These are phyloP conservation scores for Trametes cingulata DNA, from an alignment of 768 basidiomycete species.

Conservation along the genomic window DNA sequence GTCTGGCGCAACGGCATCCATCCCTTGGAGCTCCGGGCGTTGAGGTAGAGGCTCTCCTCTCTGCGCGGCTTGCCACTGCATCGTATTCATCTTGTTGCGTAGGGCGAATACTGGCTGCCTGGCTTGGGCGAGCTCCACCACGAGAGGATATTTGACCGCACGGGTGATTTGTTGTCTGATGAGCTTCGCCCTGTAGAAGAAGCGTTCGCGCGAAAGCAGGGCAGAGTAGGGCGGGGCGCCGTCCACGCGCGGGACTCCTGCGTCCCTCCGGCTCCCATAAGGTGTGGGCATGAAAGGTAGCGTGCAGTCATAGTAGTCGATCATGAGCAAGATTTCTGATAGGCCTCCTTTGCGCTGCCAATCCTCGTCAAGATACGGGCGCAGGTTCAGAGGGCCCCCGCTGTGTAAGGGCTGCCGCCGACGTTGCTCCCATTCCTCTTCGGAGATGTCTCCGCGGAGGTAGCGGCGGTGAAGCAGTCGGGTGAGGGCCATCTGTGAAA, in stretches of 20 bases:
- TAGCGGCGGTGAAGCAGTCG: conserved; percentile 51
- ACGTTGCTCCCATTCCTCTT: conserved; percentile 55
- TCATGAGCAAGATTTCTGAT: conserved; percentile 43
- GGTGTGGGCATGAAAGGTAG: conserved; percentile 50
- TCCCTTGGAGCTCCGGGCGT: background rate
- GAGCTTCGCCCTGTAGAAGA: conserved; percentile 44
- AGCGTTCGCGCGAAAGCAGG: conserved; percentile 48
- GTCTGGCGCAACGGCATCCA: conserved; percentile 8
- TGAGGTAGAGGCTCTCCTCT: conserved; percentile 1
- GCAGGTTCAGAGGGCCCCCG: conserved; percentile 51
- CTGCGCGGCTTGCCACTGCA: conserved; percentile 26
- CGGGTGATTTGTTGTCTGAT: conserved; percentile 39
- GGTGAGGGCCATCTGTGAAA: conserved; percentile 54
- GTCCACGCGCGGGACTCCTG: conserved; percentile 36
- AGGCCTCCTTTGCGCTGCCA: conserved; percentile 51
- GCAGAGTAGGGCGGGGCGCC: conserved; percentile 41
- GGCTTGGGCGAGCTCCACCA: conserved; percentile 42
- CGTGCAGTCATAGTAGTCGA: conserved; percentile 44
- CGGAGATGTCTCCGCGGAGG: conserved; percentile 46
- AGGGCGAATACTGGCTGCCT: conserved; percentile 21
- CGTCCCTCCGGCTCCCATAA: conserved; percentile 29
- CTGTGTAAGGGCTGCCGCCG: conserved; percentile 49
- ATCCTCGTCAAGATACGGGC: conserved; percentile 47
- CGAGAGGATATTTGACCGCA: conserved; percentile 46
- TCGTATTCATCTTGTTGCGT: conserved; percentile 23